Base-by-base conservation (phyloP, 2,329 filamentous ascomycete genomes). In the Scortechinia acanthostroma region DNA sequence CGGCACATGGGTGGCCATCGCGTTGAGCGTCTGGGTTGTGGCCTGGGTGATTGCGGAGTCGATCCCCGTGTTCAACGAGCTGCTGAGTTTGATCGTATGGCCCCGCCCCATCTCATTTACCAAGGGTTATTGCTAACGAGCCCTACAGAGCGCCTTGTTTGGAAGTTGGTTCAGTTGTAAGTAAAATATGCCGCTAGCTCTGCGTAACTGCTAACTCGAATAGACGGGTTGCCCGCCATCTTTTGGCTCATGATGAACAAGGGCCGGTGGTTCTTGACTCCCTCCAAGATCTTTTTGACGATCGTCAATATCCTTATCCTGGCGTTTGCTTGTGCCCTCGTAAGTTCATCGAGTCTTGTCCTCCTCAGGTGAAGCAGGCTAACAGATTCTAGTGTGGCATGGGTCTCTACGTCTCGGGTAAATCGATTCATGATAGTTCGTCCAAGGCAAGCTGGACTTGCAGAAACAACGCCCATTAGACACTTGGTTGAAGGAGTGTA, bases 151-250 rank as follows among this genome's bases (percentile, higher is more conserved):
- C 35, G 35, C 35, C 6, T 17, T 40, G 10, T 40, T 40, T 19
- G 35, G 35, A 13, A 40, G 35, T 40, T 40, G 35, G 35, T 40
- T 40, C 35, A 40, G 35, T 19, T 40, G 35, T 40, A 40, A 13
- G 17, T 40, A 10, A 40, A 10, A 40, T 6, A 10, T 40, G 35
- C 6, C 6, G 13, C 17, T 13, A 40, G 17, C 6, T 40, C 17
- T 40, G n/a, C n/a, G n/a, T n/a, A n/a, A n/a, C n/a, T n/a, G n/a
- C n/a, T n/a, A n/a, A 40, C 6, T 19, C 20, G 10, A 10, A 40
- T 17, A 40, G 35, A 15, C 35, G 35, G 35, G 6, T 19, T 40
- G 10, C 35, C 35, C 17, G 35, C 35, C 17, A 40, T 40, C 35
- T 40, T 40, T 17, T 40, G 35, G 35, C 20, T 40, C 10, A 13